Evolutionary conservation across 768 basidiomycete species (phyloP), one percentile per base, ranked within the genome.

Genomic region (Boletus reticulatus): DNA sequence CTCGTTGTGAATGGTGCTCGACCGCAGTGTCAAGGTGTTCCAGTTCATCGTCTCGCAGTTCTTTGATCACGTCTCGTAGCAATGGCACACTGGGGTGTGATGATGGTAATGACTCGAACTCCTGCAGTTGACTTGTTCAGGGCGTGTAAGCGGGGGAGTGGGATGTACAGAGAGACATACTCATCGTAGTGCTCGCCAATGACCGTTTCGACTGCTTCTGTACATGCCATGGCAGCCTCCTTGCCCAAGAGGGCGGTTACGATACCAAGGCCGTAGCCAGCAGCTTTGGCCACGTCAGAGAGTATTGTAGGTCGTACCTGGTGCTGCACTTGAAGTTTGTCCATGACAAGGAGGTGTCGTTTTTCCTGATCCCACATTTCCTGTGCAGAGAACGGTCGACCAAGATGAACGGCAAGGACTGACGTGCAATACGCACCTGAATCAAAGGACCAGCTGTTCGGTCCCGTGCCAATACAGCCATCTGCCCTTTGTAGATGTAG

Each of bases 151-250:
- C 51, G 32, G 38, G 34, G 22, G 17, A 14, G 32, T 2, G 22
- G 16, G 45, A 39, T 29, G 19, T 14, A 49, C 10, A 37, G n/a
- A 52, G 37, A 43, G 52, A 80, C 92, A 67, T 68, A 96, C 95
- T 97, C 94, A 69, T 98, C 92, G 65, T 98, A 98, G 72, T 98
- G 95, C 71, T 98, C 95, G 39, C 95, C 95, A 50, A 98, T 98
- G 53, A 93, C 93, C 0, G 95, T 97, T 71, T 98, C 95, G 19
- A 98, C 94, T 0, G 95, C 95, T 71, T 98, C 95, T 0, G 95
- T 98, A 65, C 95, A 98, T 7, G 95, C 95, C 95, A 98, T 98
- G 1, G 95, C 94, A 13, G 94, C 93, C 62, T 97, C 89, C 66
- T 85, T 89, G 37, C 95, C 90, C 82, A 96, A 79, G 20, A 96